phyloP scores from a whole-genome alignment of 495 filamentous ascomycete genomes.

The Geopyxis carbonaria region DNA sequence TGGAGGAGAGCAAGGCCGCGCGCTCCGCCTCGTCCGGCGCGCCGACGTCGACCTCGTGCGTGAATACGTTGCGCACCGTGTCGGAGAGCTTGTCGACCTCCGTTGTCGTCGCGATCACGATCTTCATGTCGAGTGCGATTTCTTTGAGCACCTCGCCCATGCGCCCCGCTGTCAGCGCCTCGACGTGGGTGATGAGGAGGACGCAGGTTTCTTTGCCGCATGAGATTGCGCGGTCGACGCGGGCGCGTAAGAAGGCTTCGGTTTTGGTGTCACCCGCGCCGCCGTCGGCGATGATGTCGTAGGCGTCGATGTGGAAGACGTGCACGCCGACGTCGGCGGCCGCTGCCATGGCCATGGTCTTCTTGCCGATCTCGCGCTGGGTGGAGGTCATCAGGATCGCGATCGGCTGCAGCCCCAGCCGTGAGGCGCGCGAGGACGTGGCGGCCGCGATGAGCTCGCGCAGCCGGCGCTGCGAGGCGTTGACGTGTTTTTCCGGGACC shows the following conservation, averaged over 20 bases:
- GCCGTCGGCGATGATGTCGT: constrained; percentile 81
- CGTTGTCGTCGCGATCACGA: constrained; percentile 82
- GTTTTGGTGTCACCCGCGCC: constrained; percentile 83
- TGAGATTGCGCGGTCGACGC: constrained; percentile 71
- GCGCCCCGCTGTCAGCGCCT: constrained; percentile 76
- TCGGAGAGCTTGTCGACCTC: constrained; percentile 89
- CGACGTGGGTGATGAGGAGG: constrained; percentile 72
- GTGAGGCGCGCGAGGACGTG: constrained; percentile 70
- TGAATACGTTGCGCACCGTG: constrained; percentile 75
- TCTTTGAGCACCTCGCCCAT: constrained; percentile 72
- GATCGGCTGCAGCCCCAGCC: constrained; percentile 70
- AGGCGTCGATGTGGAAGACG: constrained; percentile 74
- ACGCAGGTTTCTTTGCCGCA: constrained; percentile 71
- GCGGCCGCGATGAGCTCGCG: constrained; percentile 76
- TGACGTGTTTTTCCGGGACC: constrained; percentile 35
- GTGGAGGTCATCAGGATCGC: constrained; percentile 77
- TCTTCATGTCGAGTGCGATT: constrained; percentile 50
- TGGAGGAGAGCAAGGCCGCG: constrained; percentile 64
- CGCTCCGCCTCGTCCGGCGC: constrained; percentile 87
- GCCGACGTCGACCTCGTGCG: constrained; percentile 83
- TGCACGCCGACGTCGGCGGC: constrained; percentile 81
- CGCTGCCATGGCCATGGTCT: constrained; percentile 53
- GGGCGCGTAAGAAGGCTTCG: constrained; percentile 69
- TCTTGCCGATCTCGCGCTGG: constrained; percentile 82
- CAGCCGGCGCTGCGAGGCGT: constrained; percentile 55